phyloP scores from a whole-genome alignment of 495 filamentous ascomycete genomes.

The Xylaria venustula region DNA sequence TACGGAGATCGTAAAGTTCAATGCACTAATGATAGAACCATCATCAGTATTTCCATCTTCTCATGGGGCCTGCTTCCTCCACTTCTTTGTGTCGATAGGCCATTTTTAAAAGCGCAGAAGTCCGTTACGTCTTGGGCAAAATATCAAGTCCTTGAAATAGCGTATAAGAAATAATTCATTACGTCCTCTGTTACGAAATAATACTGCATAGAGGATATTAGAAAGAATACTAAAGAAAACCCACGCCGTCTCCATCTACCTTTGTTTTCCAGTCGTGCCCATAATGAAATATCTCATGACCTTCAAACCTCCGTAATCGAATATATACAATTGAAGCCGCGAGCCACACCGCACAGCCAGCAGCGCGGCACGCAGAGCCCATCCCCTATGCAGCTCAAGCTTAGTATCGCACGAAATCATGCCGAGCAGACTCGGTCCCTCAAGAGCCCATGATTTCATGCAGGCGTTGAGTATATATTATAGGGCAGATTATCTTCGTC shows the following conservation, averaged over 20 bases:
- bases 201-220: constrained; percentile 16
- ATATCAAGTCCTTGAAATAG: no score
- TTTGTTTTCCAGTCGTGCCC: not conserved
- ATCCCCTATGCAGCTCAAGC: not conserved
- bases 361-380: not conserved
- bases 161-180: constrained; percentile 10
- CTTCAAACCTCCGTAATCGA: not conserved
- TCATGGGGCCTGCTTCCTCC: no score
- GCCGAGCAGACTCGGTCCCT: not conserved
- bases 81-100: no score
- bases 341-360: not conserved
- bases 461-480: no score
- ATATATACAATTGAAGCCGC: constrained; percentile 8
- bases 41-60: no score
- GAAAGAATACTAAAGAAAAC: constrained; percentile 18
- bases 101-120: no score
- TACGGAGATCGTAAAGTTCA: no score
- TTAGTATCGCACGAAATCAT: not conserved
- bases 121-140: no score
- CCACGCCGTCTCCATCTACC: not conserved
- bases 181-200: constrained; percentile 13
- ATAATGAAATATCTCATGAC: not conserved
- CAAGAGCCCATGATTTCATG: no score
- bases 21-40: no score
- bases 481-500: not conserved